Evolutionary conservation across 768 basidiomycete species (phyloP).

Genomic region (Termitomyces sp.): DNA sequence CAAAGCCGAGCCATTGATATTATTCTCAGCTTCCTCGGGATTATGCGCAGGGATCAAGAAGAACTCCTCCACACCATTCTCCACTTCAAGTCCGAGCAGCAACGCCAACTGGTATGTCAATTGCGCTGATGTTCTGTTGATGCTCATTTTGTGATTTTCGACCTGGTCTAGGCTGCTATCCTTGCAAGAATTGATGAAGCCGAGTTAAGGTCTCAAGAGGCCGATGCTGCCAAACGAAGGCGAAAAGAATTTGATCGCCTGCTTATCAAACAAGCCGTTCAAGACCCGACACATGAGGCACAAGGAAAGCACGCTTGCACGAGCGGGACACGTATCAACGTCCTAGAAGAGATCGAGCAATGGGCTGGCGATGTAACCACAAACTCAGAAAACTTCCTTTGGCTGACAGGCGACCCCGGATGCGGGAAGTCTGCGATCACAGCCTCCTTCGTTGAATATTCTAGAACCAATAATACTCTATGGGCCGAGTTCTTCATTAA

Average conservation of each 20-base stretch:
- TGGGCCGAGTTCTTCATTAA: constrained; percentile 19
- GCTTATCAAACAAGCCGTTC: constrained; percentile 6
- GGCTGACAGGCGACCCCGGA: constrained; percentile 21
- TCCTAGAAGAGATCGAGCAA: constrained; percentile 7
- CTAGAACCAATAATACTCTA: constrained; percentile 8
- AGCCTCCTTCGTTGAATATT: constrained; percentile 16
- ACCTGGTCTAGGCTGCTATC: no score
- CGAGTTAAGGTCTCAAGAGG: no score
- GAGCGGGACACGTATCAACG: constrained; percentile 7
- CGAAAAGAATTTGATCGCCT: not conserved
- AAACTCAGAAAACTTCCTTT: constrained; percentile 13
- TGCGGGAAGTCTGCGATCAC: constrained; percentile 21
- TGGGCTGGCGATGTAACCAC: constrained; percentile 14
- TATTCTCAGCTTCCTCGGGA: no score
- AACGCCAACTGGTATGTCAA: no score
- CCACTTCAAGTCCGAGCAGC: no score
- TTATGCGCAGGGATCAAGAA: no score
- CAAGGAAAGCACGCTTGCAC: constrained; percentile 18
- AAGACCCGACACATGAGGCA: constrained; percentile 9
- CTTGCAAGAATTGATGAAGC: no score
- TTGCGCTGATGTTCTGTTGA: no score
- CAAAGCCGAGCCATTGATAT: no score
- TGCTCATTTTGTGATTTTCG: not conserved
- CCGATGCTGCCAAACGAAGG: not conserved
- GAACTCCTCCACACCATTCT: no score